Conservation (phyloP, 2,329 filamentous ascomycete species). For the Aspergillus eucalypticola region DNA sequence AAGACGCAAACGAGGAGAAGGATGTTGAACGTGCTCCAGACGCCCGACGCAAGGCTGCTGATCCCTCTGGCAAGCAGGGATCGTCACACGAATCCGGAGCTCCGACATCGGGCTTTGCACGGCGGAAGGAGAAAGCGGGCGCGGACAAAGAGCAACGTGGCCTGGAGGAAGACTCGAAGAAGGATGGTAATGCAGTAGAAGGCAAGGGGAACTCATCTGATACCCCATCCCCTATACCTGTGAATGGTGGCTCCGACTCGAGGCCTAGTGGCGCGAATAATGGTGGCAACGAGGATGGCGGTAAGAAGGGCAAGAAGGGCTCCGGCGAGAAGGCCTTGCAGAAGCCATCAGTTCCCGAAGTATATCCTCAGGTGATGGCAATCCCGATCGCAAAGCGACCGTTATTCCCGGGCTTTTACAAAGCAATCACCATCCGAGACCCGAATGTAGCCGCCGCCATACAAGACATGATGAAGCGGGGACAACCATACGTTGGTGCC, state of each 20-base stretch:
- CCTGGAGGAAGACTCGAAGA: conserved; percentile 44
- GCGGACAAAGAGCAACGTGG: conserved; percentile 42
- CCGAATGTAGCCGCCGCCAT: conserved; percentile 89
- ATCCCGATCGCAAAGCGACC: conserved; percentile 94
- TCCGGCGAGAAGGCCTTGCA: conserved; percentile 73
- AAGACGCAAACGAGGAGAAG: conserved; percentile 34
- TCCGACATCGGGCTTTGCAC: conserved; percentile 39
- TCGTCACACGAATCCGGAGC: conserved; percentile 30
- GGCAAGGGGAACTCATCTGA: conserved; percentile 53
- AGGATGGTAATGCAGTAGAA: conserved; percentile 40
- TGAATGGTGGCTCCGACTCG: conserved; percentile 40
- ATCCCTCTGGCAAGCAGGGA: conserved; percentile 33
- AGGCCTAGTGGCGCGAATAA: conserved; percentile 58
- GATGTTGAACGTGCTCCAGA: conserved; percentile 49
- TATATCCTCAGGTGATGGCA: conserved; percentile 96
- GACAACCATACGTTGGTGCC: conserved; percentile 94
- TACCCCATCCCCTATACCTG: conserved; percentile 46
- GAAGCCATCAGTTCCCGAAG: conserved; percentile 87
- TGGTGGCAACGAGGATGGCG: conserved; percentile 60
- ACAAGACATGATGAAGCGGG: conserved; percentile 92
- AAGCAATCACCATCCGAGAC: conserved; percentile 94
- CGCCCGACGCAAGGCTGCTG: conserved; percentile 43
- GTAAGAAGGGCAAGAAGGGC: conserved; percentile 69
- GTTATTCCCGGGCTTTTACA: conserved; percentile 97
- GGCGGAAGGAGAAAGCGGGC: conserved; percentile 42